phyloP scores from a whole-genome alignment of 768 basidiomycete genomes.

The Pleurotus pulmonarius region DNA sequence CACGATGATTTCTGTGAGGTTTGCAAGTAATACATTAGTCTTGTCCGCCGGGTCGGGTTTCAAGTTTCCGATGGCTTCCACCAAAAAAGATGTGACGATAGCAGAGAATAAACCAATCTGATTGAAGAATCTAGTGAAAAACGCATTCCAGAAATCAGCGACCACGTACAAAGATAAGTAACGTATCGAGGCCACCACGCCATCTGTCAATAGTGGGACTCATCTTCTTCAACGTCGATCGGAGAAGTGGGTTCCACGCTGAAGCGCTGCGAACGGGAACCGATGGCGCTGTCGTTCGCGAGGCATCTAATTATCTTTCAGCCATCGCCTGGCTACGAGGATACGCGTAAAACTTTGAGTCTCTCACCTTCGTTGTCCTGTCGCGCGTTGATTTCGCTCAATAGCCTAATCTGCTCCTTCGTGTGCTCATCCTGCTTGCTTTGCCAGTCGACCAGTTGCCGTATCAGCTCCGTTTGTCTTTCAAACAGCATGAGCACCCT shows the following conservation, averaged over 20 bases:
- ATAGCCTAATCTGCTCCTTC: constrained; percentile 2
- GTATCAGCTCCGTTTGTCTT: constrained; percentile 1
- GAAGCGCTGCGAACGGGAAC: constrained; percentile 15
- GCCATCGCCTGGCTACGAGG: too few species aligned
- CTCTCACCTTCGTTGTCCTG: not conserved
- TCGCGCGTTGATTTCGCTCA: constrained; percentile 6
- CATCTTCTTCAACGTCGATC: constrained; percentile 14
- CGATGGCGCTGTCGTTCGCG: not conserved
- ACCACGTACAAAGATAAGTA: constrained; percentile 16
- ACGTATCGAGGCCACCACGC: constrained; percentile 16
- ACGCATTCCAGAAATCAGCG: not conserved
- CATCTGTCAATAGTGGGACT: constrained; percentile 15
- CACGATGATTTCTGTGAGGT: constrained; percentile 13
- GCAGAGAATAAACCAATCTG: constrained; percentile 18
- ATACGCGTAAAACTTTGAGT: too few species aligned
- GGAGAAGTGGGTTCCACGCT: constrained; percentile 15
- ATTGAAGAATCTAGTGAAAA: not conserved
- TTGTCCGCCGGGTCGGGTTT: constrained; percentile 4
- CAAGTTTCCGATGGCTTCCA: constrained; percentile 11
- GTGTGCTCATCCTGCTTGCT: constrained; percentile 1
- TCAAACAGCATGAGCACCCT: not conserved
- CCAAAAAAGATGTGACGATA: constrained; percentile 16
- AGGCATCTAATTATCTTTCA: not conserved
- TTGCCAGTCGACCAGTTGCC: constrained; percentile 1
- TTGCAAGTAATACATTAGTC: constrained; percentile 15